A percentile compares a stretch with the other conserved stretches of the same genome.
phyloP scores from a whole-genome alignment of 768 basidiomycete species.

The Obba rivulosa region DNA sequence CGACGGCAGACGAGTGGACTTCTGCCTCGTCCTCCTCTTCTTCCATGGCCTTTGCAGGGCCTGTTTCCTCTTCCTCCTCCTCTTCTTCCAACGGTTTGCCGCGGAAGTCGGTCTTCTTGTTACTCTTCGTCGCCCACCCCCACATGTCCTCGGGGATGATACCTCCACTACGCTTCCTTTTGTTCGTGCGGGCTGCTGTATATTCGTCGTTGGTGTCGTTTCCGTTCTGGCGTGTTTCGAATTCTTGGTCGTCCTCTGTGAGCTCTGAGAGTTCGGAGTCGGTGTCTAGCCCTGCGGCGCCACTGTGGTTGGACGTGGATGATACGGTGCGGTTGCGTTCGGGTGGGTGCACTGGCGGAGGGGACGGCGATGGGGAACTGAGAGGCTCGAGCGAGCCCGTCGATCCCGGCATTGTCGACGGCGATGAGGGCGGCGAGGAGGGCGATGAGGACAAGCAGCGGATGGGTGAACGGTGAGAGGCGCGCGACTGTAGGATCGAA shows the following conservation, averaged over 20 bases:
- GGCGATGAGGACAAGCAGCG: background rate
- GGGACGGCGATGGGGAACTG: constrained; percentile 65
- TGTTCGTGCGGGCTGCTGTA: constrained; percentile 26
- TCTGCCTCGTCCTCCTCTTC: constrained; percentile 55
- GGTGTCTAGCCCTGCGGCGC: constrained; percentile 43
- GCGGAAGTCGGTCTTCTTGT: constrained; percentile 26
- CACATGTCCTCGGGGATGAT: constrained; percentile 80
- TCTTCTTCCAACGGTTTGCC: constrained; percentile 37
- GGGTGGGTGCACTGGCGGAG: constrained; percentile 27
- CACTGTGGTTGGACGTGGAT: constrained; percentile 23
- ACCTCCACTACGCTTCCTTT: constrained; percentile 45
- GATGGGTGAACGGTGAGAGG: background rate
- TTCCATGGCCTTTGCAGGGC: constrained; percentile 51
- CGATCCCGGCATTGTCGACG: constrained; percentile 42
- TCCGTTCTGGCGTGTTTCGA: constrained; percentile 25
- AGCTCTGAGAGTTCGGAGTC: constrained; percentile 81
- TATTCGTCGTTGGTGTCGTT: constrained; percentile 19
- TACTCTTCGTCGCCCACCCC: constrained; percentile 69
- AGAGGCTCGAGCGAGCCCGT: constrained; percentile 60
- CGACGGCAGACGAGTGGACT: constrained; percentile 25
- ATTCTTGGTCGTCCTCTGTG: constrained; percentile 74
- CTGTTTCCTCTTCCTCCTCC: constrained; percentile 41
- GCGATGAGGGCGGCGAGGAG: constrained; percentile 16
- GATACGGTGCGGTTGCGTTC: constrained; percentile 14
- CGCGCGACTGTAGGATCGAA: background rate